Percentiles rank a stretch among this genome's conserved stretches.
Evolutionary conservation across 176 grass and related monocot species (phyloP).

Genomic region (Stipa capillata): DNA sequence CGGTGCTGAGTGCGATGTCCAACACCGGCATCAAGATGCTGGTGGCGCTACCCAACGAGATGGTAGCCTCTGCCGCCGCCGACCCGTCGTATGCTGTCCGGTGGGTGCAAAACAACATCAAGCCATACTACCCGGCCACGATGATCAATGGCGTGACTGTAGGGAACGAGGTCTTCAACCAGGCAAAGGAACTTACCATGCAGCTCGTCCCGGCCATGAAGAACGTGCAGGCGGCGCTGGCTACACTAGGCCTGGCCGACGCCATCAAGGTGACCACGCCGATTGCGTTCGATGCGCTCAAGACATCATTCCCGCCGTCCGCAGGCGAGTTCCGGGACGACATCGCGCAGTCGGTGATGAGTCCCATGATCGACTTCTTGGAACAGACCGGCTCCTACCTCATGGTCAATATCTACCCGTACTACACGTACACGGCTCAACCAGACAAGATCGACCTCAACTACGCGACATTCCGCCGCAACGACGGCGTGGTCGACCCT

Average conservation of each 20-base stretch:
- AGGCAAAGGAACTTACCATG: background rate
- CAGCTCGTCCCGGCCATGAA: slow-evolving; percentile 37
- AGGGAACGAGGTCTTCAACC: slow-evolving; percentile 67
- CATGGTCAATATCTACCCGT: slow-evolving; percentile 53
- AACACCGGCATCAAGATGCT: slow-evolving; percentile 41
- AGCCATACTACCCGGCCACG: slow-evolving; percentile 40
- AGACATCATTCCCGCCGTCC: slow-evolving; percentile 37
- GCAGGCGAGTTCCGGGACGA: slow-evolving; percentile 33
- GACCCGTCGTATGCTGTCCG: slow-evolving; percentile 15
- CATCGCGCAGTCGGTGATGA: slow-evolving; percentile 48
- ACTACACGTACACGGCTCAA: slow-evolving; percentile 33
- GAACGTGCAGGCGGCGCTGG: slow-evolving; percentile 38
- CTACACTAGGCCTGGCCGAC: slow-evolving; percentile 21
- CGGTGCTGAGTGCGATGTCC: slow-evolving; percentile 33
- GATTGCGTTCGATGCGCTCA: slow-evolving; percentile 31
- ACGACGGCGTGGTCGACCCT: slow-evolving; percentile 20
- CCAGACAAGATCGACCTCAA: slow-evolving; percentile 35
- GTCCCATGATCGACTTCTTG: slow-evolving; percentile 49
- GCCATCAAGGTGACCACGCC: slow-evolving; percentile 60
- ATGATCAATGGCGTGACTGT: slow-evolving; percentile 46
- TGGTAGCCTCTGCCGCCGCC: slow-evolving; percentile 22
- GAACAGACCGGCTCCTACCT: slow-evolving; percentile 32
- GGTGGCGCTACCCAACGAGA: slow-evolving; percentile 53
- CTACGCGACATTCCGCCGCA: slow-evolving; percentile 47
- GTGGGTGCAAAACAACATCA: slow-evolving; percentile 36